These are phyloP conservation scores for Antonospora locustae DNA, from an alignment of 371 early-diverging fungal species.

Conservation along the genomic window DNA sequence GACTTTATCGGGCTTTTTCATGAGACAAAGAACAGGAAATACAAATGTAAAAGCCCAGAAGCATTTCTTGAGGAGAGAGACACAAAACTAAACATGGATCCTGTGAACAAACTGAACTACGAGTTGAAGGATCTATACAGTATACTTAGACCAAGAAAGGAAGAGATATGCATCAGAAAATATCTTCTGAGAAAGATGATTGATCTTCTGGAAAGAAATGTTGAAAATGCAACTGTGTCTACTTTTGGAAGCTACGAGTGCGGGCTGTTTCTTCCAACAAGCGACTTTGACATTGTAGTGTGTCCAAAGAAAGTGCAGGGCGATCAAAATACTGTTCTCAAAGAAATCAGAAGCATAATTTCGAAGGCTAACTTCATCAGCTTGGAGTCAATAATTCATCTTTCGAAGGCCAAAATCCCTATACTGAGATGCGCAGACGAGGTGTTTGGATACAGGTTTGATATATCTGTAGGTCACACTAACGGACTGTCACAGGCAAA, in stretches of 20 bases:
- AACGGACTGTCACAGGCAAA: constrained; percentile 60
- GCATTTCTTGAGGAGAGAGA: neutral
- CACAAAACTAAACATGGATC: neutral
- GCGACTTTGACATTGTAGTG: constrained; percentile 46
- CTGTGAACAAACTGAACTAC: neutral
- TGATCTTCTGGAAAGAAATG: neutral
- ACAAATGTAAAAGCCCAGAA: neutral
- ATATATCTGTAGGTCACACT: constrained; percentile 64
- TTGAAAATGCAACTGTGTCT: constrained; percentile 11
- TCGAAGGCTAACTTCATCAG: neutral
- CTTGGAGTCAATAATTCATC: constrained; percentile 18
- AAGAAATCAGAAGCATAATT: constrained; percentile 18
- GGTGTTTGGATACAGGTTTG: constrained; percentile 62
- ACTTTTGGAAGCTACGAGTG: constrained; percentile 35
- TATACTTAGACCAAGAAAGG: neutral
- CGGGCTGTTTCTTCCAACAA: constrained; percentile 16
- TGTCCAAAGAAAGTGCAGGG: neutral
- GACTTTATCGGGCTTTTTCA: neutral
- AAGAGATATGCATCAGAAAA: neutral
- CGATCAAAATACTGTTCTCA: constrained; percentile 16
- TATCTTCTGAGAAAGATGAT: neutral
- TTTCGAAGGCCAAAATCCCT: constrained; percentile 60
- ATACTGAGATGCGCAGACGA: constrained; percentile 70
- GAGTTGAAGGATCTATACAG: neutral
- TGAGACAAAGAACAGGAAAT: neutral